phyloP scores from a whole-genome alignment of 495 filamentous ascomycete genomes.

The Delitschia confertaspora region DNA sequence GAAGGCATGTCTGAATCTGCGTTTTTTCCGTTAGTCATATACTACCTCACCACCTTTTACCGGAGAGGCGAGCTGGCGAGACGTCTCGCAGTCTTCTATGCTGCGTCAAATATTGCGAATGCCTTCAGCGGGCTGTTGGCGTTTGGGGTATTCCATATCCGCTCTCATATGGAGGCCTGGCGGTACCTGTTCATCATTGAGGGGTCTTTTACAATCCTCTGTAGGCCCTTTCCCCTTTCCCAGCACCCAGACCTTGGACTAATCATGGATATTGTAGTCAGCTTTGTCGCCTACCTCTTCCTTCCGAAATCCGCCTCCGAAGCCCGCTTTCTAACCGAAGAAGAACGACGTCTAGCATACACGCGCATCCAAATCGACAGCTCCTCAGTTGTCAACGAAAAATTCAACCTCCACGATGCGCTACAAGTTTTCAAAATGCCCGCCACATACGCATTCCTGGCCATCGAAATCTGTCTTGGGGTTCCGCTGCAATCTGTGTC shows the following conservation, averaged over 20 bases:
- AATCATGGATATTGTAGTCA: constrained; percentile 31
- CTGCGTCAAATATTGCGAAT: constrained; percentile 62
- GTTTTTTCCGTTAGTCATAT: constrained; percentile 61
- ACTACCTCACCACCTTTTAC: constrained; percentile 49
- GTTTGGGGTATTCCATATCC: constrained; percentile 68
- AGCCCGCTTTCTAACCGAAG: constrained; percentile 53
- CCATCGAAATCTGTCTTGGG: constrained; percentile 65
- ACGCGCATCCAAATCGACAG: constrained; percentile 67
- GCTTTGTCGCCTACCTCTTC: constrained; percentile 61
- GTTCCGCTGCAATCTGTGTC: constrained; percentile 63
- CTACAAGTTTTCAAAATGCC: constrained; percentile 55
- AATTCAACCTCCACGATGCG: constrained; percentile 57
- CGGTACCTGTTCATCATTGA: constrained; percentile 73
- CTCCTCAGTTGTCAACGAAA: constrained; percentile 61
- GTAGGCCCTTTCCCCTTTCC: constrained; percentile 10
- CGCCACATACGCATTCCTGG: constrained; percentile 53
- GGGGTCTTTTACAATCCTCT: constrained; percentile 53
- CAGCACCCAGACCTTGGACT: not conserved
- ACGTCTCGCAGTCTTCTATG: constrained; percentile 71
- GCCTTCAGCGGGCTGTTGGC: constrained; percentile 68
- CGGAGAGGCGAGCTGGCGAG: constrained; percentile 66
- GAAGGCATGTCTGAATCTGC: constrained; percentile 60
- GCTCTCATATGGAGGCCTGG: constrained; percentile 50
- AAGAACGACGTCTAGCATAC: constrained; percentile 62
- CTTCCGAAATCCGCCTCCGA: constrained; percentile 56